A percentile compares a stretch with the other conserved stretches of the same genome.
These are phyloP conservation scores for Datisca glomerata DNA, from an alignment of 306 rosid genomes.

Conservation along the genomic window DNA sequence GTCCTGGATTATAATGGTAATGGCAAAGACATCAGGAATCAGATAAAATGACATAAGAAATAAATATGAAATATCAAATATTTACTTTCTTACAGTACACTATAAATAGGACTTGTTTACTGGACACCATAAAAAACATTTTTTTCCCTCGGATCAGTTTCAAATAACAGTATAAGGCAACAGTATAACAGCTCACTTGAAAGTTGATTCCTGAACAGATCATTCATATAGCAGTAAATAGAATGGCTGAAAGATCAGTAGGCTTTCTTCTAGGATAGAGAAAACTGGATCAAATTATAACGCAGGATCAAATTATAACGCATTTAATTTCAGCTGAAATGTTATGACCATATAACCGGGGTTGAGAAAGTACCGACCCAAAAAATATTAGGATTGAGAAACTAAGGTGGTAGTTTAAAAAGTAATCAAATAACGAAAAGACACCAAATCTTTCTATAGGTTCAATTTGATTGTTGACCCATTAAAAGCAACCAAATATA, in stretches of 20 bases:
- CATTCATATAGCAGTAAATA: too few relatives aligned
- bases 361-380: too few relatives aligned
- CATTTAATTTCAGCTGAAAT: too few relatives aligned
- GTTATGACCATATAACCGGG: too few relatives aligned
- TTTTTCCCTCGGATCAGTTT: too few relatives aligned
- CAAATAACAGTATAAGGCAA: too few relatives aligned
- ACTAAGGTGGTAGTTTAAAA: neutral
- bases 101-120: neutral
- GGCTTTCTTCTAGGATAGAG: too few relatives aligned
- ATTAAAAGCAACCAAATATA: neutral
- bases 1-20: slow-evolving; percentile 40
- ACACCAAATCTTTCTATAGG: neutral
- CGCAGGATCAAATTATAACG: too few relatives aligned
- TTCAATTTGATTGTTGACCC: neutral
- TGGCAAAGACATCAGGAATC: slow-evolving; percentile 19
- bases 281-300: too few relatives aligned
- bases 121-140: neutral
- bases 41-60: slow-evolving; percentile 10
- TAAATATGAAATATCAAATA: neutral
- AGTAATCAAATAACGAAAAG: neutral
- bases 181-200: too few relatives aligned
- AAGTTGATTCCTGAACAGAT: too few relatives aligned
- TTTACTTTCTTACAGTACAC: neutral
- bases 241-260: too few relatives aligned
- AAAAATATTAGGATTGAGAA: neutral